These are phyloP conservation scores for Vicia sativa DNA, from an alignment of 306 rosid genomes.

Conservation along the genomic window DNA sequence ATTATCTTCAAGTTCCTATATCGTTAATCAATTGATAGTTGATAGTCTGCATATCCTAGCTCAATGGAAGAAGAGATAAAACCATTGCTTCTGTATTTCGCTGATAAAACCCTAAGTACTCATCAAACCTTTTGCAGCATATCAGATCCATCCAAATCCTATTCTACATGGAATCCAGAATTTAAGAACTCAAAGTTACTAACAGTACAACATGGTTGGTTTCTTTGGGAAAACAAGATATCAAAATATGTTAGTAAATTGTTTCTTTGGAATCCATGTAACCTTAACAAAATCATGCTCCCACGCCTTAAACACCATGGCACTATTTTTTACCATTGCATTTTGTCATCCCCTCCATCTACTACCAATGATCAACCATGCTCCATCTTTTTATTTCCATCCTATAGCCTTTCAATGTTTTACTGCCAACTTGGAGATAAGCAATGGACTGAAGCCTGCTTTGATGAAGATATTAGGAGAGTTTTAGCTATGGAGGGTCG, in stretches of 20 bases:
- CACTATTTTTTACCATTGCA: not conserved
- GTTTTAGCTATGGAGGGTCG: not conserved
- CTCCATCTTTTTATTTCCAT: not conserved
- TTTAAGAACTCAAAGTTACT: no score
- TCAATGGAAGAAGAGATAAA: not conserved
- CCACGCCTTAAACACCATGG: not conserved
- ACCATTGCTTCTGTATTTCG: not conserved
- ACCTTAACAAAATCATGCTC: not conserved
- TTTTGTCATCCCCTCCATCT: slow-evolving; percentile 13
- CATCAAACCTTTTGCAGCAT: not conserved
- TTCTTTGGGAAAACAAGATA: not conserved
- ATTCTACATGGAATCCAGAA: not conserved
- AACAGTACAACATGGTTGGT: slow-evolving; percentile 14
- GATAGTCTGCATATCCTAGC: no score
- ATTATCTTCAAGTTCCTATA: no score
- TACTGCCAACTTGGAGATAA: slow-evolving; percentile 27
- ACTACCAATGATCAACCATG: not conserved
- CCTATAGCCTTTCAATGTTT: not conserved
- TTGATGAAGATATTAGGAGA: not conserved
- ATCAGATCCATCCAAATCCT: not conserved
- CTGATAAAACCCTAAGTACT: not conserved
- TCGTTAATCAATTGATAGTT: no score
- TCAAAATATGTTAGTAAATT: not conserved
- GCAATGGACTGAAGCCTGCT: slow-evolving; percentile 4
- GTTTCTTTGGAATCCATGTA: slow-evolving; percentile 20